Evolutionary conservation across 2,329 filamentous ascomycete genomes (phyloP).

Genomic region (Colletotrichum euphorbiae): DNA sequence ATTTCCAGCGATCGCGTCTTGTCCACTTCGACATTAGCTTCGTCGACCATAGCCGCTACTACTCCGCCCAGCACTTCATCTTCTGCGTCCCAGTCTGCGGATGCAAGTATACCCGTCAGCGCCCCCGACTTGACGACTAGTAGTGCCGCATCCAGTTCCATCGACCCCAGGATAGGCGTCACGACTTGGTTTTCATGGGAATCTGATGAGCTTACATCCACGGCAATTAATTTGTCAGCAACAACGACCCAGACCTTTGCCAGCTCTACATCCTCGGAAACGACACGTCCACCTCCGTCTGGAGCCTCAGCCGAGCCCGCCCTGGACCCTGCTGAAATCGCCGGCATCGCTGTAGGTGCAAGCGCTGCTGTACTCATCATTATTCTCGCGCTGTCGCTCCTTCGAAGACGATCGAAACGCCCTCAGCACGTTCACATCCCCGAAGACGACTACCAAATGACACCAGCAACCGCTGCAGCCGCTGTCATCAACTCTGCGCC

Average conservation of each 20-base stretch:
- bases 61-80: neutral
- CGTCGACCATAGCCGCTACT: neutral
- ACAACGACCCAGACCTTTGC: slow-evolving; percentile 11
- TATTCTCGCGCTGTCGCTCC: slow-evolving; percentile 40
- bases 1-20: neutral
- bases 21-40: neutral
- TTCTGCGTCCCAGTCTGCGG: neutral
- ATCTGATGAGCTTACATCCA: neutral
- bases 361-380: slow-evolving; percentile 44
- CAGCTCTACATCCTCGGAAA: slow-evolving; percentile 12
- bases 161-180: neutral
- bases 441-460: slow-evolving; percentile 36
- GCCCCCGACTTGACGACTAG: neutral
- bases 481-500: neutral
- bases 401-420: slow-evolving; percentile 40
- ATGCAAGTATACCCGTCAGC: neutral
- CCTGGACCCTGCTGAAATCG: slow-evolving; percentile 45
- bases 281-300: slow-evolving; percentile 10
- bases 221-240: neutral
- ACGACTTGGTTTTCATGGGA: slow-evolving; percentile 5
- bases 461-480: slow-evolving; percentile 22
- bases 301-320: slow-evolving; percentile 10
- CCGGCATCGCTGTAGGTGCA: slow-evolving; percentile 45
- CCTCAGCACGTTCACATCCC: slow-evolving; percentile 32
- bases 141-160: neutral